Conservation (phyloP, 495 filamentous ascomycete species). For the Aspergillus panamensis region DNA sequence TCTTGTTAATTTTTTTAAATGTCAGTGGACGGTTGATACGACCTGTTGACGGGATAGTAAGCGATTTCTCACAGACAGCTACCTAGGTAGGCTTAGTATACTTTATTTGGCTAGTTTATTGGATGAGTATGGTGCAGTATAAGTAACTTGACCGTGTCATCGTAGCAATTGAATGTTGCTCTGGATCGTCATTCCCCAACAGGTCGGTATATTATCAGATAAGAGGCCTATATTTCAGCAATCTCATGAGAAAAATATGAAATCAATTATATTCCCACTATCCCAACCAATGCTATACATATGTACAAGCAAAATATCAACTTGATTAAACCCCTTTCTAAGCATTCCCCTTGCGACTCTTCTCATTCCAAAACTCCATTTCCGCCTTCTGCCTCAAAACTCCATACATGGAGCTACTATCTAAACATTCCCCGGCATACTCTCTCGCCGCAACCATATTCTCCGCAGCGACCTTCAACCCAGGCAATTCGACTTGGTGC, state of each 20-base stretch:
- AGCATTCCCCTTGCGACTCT: conserved; percentile 32
- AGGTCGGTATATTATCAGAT: no score
- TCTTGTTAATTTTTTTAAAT: background rate
- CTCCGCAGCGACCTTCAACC: conserved; percentile 32
- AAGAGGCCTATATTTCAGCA: no score
- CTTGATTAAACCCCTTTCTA: background rate
- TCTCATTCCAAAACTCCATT: conserved; percentile 46
- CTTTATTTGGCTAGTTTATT: no score
- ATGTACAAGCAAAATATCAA: background rate
- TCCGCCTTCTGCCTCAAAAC: conserved; percentile 41
- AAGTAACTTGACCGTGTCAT: no score
- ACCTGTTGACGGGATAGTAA: background rate
- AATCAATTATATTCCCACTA: no score
- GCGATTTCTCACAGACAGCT: no score
- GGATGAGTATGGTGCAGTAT: no score
- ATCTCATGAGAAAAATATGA: no score
- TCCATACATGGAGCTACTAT: conserved; percentile 47
- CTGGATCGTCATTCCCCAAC: no score
- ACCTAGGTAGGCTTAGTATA: no score
- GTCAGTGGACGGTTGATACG: background rate
- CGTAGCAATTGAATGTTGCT: no score
- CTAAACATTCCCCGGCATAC: conserved; percentile 42
- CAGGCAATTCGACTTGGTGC: conserved; percentile 37
- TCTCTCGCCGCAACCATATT: conserved; percentile 44
- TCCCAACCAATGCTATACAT: background rate